Evolutionary conservation across 2,329 filamentous ascomycete genomes (phyloP).

Genomic region (Paecilomyces formosus): DNA sequence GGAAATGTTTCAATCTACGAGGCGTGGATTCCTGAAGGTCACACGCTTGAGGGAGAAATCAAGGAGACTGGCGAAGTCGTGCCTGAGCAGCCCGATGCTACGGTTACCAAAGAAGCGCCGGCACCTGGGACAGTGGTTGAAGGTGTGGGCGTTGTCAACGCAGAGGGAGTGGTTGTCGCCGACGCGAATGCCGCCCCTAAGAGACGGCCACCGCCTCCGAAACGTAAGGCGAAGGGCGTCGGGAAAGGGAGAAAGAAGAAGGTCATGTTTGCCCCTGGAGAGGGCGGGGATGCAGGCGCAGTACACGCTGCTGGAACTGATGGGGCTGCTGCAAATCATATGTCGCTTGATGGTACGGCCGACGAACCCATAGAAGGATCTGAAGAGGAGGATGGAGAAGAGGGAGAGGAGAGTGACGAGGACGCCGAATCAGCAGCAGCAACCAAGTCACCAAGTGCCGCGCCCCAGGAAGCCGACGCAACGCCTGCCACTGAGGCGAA

Average conservation of each 20-base stretch:
- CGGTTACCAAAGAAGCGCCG: conserved; percentile 34
- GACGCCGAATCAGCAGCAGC: conserved; percentile 41
- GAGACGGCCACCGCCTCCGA: conserved; percentile 66
- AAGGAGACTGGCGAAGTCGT: conserved; percentile 48
- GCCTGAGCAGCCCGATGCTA: conserved; percentile 31
- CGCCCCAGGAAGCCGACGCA: conserved; percentile 20
- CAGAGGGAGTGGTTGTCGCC: conserved; percentile 52
- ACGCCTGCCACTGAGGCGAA: conserved; percentile 15
- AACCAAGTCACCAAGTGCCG: conserved; percentile 37
- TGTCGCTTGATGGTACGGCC: conserved; percentile 35
- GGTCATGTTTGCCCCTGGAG: conserved; percentile 47
- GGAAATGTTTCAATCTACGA: conserved; percentile 82
- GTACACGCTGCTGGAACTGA: conserved; percentile 28
- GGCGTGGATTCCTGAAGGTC: conserved; percentile 71
- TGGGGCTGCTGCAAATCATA: conserved; percentile 28
- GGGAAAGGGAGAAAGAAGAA: conserved; percentile 74
- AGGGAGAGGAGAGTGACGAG: conserved; percentile 41
- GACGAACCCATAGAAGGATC: conserved; percentile 31
- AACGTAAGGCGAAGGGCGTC: conserved; percentile 72
- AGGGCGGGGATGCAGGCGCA: conserved; percentile 29
- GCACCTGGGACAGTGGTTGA: conserved; percentile 54
- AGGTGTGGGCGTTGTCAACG: conserved; percentile 52
- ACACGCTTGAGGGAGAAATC: conserved; percentile 74
- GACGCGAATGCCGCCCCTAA: conserved; percentile 40
- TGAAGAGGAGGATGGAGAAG: not conserved